phyloP scores from a whole-genome alignment of 2,329 filamentous ascomycete genomes.

The Chaetomium sp. region DNA sequence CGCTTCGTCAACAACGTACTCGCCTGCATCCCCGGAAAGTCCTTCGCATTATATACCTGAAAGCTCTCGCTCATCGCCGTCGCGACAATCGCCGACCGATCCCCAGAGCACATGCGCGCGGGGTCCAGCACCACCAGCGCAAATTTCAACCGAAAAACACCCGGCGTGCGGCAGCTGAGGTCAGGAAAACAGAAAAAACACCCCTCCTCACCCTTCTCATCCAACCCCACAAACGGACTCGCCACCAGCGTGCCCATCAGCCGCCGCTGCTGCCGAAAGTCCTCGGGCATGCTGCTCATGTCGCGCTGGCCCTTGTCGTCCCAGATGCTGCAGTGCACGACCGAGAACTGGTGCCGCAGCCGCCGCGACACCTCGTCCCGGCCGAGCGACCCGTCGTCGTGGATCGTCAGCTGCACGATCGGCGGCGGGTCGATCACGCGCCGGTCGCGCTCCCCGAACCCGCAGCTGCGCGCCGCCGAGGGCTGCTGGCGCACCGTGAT shows the following conservation, averaged over 20 bases:
- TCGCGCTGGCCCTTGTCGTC: constrained; percentile 68
- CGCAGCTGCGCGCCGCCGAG: constrained; percentile 74
- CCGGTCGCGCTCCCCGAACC: constrained; percentile 79
- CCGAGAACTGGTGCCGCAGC: constrained; percentile 65
- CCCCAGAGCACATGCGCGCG: constrained; percentile 55
- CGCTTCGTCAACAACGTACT: constrained; percentile 73
- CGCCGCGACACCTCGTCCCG: constrained; percentile 55
- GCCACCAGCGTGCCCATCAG: constrained; percentile 80
- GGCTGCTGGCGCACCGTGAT: constrained; percentile 76
- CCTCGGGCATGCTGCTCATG: constrained; percentile 70
- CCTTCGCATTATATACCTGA: constrained; percentile 79
- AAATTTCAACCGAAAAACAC: constrained; percentile 74
- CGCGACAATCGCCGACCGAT: constrained; percentile 53
- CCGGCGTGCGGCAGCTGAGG: constrained; percentile 75
- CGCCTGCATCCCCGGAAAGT: constrained; percentile 81
- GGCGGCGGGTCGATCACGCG: constrained; percentile 82
- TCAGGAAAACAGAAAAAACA: constrained; percentile 88
- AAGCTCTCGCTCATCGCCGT: constrained; percentile 69
- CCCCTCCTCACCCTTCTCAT: constrained; percentile 72
- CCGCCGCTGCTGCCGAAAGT: constrained; percentile 70
- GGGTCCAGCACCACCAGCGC: constrained; percentile 72
- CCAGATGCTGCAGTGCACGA: constrained; percentile 77
- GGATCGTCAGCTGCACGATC: constrained; percentile 73
- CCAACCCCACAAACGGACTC: constrained; percentile 73
- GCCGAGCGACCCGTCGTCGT: constrained; percentile 58